Base-by-base conservation (phyloP, 495 filamentous ascomycete genomes). In the Hamigera avellanea region DNA sequence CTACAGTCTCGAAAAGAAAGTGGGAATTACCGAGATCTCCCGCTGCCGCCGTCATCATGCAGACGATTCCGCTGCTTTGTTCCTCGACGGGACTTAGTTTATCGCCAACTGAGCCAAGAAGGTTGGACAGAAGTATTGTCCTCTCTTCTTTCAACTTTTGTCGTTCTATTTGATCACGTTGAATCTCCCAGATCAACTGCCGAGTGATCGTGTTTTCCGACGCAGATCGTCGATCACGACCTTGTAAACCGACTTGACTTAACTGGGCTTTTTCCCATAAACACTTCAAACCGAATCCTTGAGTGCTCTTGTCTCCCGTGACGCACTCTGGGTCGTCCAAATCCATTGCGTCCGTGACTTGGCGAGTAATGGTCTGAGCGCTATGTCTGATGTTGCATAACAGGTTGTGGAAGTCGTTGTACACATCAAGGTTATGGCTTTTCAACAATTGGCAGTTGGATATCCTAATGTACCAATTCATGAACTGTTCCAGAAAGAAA, bases 401-500 rank as follows among this genome's bases (percentile, higher is more conserved):
- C n/a, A 71, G 46, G 27, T 55, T 49, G n/a, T 58, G 46, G 18
- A 70, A 65, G 12, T 60, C 51, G 19, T 53, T 41, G 39, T 67
- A 66, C 12, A 58, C 44, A 37, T 70, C 62, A 36, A 69, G 65
- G 42, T 57, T 62, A 18, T 64, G 59, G 38, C 64, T 67, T 19
- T 59, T 56, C 27, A 72, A 47, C 12, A 68, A 39, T 17, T 64
- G 60, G 36, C 61, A 66, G 6, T 48, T 59, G 2, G 57, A 58
- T 28, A 53, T 51, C 26, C 60, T 44, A 18, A 61, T 54, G 50
- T 67, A 66, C 60, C 64, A 70, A 37, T 62, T 57, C 52, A 71
- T 68, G 37, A 66, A 55, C 37, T 65, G 61, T 32, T 59, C 55
- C 8, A 72, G 45, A 29, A 69, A 59, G 43, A 71, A 57, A 28